phyloP scores from a whole-genome alignment of 345 rosid genomes.

The Eucalyptus viminalis region DNA sequence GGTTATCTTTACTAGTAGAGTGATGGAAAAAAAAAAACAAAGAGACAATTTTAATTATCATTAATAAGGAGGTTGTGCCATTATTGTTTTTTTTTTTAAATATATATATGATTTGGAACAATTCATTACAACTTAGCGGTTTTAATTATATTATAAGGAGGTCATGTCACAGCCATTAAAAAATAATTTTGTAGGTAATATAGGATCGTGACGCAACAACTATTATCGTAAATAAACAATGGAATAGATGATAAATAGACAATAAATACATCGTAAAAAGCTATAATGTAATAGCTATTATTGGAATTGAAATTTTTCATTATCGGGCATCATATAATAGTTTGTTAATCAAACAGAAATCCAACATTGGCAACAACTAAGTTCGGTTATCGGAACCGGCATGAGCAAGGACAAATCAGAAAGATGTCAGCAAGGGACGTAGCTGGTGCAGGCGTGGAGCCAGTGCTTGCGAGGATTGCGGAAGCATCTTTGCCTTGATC shows the following conservation, averaged over 20 bases:
- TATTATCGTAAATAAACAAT: background rate
- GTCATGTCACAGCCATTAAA: background rate
- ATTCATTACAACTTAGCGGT: too few relatives aligned
- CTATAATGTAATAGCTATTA: too few relatives aligned
- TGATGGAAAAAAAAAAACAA: accelerated
- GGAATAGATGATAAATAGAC: too few relatives aligned
- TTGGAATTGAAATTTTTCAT: background rate
- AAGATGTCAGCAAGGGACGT: background rate
- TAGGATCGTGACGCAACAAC: too few relatives aligned
- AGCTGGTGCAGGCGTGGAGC: background rate
- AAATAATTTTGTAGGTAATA: too few relatives aligned
- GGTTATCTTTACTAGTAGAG: too few relatives aligned
- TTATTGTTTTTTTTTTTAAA: too few relatives aligned
- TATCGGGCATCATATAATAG: background rate
- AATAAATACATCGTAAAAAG: too few relatives aligned
- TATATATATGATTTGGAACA: too few relatives aligned
- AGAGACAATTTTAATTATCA: too few relatives aligned
- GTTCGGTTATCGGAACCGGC: background rate
- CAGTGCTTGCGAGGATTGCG: background rate
- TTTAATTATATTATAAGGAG: background rate
- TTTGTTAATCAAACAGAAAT: too few relatives aligned
- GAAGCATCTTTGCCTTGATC: background rate
- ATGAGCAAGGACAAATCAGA: background rate
- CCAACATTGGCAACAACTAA: background rate
- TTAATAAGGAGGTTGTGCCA: too few relatives aligned